phyloP scores from a whole-genome alignment of 208 protist genomes.

The Angomonas desouzai region DNA sequence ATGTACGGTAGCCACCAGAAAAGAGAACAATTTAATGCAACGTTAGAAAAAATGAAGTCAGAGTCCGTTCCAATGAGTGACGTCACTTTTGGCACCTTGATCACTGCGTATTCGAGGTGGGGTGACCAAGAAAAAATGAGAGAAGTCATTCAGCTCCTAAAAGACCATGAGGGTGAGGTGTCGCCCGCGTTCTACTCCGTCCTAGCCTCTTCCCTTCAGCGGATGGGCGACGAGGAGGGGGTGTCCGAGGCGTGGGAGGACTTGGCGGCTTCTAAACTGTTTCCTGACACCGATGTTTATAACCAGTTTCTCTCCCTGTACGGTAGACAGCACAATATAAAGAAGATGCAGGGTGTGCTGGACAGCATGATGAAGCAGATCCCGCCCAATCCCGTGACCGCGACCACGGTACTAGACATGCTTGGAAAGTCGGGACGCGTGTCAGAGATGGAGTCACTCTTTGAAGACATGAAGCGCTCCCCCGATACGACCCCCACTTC shows the following conservation, averaged over 20 bases:
- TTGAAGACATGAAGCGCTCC: slow-evolving; percentile 81
- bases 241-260: slow-evolving; percentile 86
- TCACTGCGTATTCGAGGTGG: slow-evolving; percentile 81
- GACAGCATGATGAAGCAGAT: slow-evolving; percentile 89
- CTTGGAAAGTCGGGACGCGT: slow-evolving; percentile 85
- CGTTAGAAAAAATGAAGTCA: slow-evolving; percentile 74
- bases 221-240: slow-evolving; percentile 70
- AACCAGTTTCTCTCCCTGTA: slow-evolving; percentile 85
- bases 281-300: slow-evolving; percentile 83
- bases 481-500: slow-evolving; percentile 80
- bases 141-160: slow-evolving; percentile 71
- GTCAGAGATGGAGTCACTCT: slow-evolving; percentile 80
- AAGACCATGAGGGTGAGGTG: slow-evolving; percentile 67
- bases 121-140: slow-evolving; percentile 59
- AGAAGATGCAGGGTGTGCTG: slow-evolving; percentile 80
- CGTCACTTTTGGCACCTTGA: slow-evolving; percentile 87
- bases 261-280: slow-evolving; percentile 72
- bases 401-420: slow-evolving; percentile 84
- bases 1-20: slow-evolving; percentile 71
- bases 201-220: slow-evolving; percentile 72
- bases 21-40: slow-evolving; percentile 52
- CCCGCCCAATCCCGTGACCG: slow-evolving; percentile 81
- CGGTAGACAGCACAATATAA: slow-evolving; percentile 66
- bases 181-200: slow-evolving; percentile 83
- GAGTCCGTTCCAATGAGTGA: slow-evolving; percentile 81